Evolutionary conservation across 495 filamentous ascomycete species (phyloP), one percentile per base, ranked within the genome.

Genomic region (Lepidopterella palustris): DNA sequence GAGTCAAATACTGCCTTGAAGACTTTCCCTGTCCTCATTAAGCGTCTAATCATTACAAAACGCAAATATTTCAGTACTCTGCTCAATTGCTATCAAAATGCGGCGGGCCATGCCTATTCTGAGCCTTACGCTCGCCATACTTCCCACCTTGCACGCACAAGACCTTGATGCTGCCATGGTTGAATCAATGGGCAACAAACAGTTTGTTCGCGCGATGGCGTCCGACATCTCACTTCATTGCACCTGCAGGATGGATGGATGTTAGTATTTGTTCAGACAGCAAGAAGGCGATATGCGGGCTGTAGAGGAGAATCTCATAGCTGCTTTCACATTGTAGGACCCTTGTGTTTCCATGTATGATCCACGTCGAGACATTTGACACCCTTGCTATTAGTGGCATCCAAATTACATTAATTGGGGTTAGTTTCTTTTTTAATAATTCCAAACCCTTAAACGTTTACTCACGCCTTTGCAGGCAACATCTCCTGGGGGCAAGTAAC

Each of bases 301-400:
- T 48, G 8, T 51, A 31, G 13, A 15, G 1, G 11, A 9, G 29
- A 20, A 42, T 21, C 27, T 51, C 6, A 35, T 26, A 57, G 29
- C 39, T 20, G 39, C 42, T 29, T 9, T 35, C 52, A 24, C 11
- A 4, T n/a, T 20, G 15, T 39, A 65, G 67, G 81, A 84, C 29
- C 81, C 82, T 4, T 82, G 79, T 55, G 80, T 77, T 8, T 67
- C 78, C 20, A 76, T 79, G 54, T 84, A 82, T 50, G 80, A 83
- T 60, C 78, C 78, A 13, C 60, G 59, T 11, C 54, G 63, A 40
- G 68, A 73, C 18, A 77, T 73, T 5, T 71, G 74, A 64, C 60
- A 67, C 51, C 65, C 64, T 32, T 66, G 61, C 69, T 78, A 75
- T 59, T 73, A 78, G 63, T 75, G 69, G 68, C 68, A 76, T 65